Evolutionary conservation across 2,329 filamentous ascomycete genomes (phyloP).

Genomic region (Fusarium beomiforme): DNA sequence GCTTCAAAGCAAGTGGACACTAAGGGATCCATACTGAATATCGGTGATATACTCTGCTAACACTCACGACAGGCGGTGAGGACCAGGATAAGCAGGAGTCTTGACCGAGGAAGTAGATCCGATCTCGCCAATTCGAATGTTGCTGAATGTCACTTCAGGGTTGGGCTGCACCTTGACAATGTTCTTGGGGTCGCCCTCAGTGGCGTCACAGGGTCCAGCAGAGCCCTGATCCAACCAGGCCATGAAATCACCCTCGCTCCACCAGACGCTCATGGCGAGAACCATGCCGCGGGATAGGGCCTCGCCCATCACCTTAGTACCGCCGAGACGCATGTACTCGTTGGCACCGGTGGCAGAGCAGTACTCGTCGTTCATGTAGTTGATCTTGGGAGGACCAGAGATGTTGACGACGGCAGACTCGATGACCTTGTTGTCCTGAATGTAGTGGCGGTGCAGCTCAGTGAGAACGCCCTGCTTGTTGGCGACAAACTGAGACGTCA

Average conservation of each 20-base stretch:
- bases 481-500: constrained; percentile 62
- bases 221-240: constrained; percentile 59
- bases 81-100: constrained; percentile 1
- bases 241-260: constrained; percentile 62
- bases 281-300: constrained; percentile 60
- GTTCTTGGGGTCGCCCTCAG: constrained; percentile 60
- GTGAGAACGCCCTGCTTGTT: constrained; percentile 55
- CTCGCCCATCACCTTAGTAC: constrained; percentile 56
- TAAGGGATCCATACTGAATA: background rate
- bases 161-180: constrained; percentile 58
- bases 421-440: constrained; percentile 48
- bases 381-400: constrained; percentile 44
- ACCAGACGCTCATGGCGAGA: constrained; percentile 63
- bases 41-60: constrained; percentile 1
- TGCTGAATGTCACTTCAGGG: constrained; percentile 63
- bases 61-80: constrained; percentile 9
- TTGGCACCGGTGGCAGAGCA: constrained; percentile 47
- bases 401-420: constrained; percentile 33
- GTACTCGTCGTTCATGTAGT: constrained; percentile 50
- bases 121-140: constrained; percentile 70
- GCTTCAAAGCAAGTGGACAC: constrained; percentile 2
- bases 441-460: constrained; percentile 58
- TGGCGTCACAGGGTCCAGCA: constrained; percentile 63
- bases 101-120: constrained; percentile 53
- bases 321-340: constrained; percentile 51